Conservation (phyloP, 2,329 filamentous ascomycete species). For the Xylariaceae sp. region DNA sequence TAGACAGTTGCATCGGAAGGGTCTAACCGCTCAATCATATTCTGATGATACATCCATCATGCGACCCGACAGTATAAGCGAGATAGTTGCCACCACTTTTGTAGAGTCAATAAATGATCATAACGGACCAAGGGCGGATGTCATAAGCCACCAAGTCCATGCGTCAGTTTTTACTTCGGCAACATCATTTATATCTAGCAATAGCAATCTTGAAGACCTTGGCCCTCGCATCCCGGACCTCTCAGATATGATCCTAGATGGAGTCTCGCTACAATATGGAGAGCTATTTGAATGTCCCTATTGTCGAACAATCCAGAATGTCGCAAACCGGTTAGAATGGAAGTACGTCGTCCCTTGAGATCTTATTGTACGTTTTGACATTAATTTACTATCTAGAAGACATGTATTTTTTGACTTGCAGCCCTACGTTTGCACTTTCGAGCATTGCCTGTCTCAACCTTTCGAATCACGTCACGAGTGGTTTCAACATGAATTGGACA, state of each 20-base stretch:
- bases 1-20: background rate
- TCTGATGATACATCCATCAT: too few relatives aligned
- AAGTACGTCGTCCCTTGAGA: background rate
- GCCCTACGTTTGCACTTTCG: background rate
- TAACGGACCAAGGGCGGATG: too few relatives aligned
- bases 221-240: background rate
- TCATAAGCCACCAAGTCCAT: too few relatives aligned
- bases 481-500: constrained; percentile 3
- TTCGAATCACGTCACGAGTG: background rate
- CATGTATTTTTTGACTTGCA: background rate
- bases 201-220: background rate
- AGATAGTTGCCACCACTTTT: background rate
- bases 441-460: background rate
- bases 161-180: background rate
- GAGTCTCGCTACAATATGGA: constrained; percentile 1
- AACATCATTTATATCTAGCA: constrained; percentile 1
- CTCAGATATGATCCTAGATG: background rate
- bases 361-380: too few relatives aligned
- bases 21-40: background rate
- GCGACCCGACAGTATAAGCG: background rate
- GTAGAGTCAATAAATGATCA: background rate
- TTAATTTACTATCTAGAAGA: background rate
- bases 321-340: background rate
- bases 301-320: constrained; percentile 3
- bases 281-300: constrained; percentile 2